Evolutionary conservation across 2,329 filamentous ascomycete species (phyloP).

Genomic region (Nemania bipapillata): DNA sequence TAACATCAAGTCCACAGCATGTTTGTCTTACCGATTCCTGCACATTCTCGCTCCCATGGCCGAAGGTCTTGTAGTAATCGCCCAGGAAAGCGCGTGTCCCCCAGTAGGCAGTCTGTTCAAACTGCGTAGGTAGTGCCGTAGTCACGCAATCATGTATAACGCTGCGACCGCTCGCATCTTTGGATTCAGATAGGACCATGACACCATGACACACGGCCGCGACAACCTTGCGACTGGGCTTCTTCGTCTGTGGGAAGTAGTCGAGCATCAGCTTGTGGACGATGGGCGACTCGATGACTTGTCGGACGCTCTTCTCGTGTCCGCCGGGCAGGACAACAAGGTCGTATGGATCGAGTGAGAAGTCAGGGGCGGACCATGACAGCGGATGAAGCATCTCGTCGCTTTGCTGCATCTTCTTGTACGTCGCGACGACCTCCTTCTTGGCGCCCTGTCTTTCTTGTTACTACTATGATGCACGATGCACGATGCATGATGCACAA

Average conservation of each 20-base stretch:
- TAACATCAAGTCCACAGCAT: neutral
- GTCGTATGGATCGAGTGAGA: slow-evolving; percentile 59
- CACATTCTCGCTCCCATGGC: slow-evolving; percentile 61
- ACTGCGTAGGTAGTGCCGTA: slow-evolving; percentile 60
- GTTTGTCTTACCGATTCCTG: slow-evolving; percentile 56
- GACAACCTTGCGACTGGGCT: slow-evolving; percentile 57
- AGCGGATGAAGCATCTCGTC: slow-evolving; percentile 57
- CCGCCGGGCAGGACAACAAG: slow-evolving; percentile 64
- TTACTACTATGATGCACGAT: slow-evolving; percentile 42
- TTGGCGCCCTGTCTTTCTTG: slow-evolving; percentile 54
- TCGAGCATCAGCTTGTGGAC: slow-evolving; percentile 58
- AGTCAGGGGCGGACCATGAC: slow-evolving; percentile 58
- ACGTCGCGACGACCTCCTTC: slow-evolving; percentile 54
- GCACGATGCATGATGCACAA: too few relatives aligned
- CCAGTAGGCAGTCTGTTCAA: slow-evolving; percentile 63
- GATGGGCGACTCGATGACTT: slow-evolving; percentile 61
- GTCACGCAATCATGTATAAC: slow-evolving; percentile 60
- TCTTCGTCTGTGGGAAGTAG: slow-evolving; percentile 62
- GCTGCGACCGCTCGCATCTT: slow-evolving; percentile 56
- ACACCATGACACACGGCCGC: slow-evolving; percentile 66
- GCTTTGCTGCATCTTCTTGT: slow-evolving; percentile 58
- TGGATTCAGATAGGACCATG: slow-evolving; percentile 60
- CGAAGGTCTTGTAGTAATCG: slow-evolving; percentile 68
- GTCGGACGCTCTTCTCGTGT: slow-evolving; percentile 63
- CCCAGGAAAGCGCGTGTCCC: slow-evolving; percentile 61